phyloP scores from a whole-genome alignment of 148 eudicot species.

The Oxyria digyna region DNA sequence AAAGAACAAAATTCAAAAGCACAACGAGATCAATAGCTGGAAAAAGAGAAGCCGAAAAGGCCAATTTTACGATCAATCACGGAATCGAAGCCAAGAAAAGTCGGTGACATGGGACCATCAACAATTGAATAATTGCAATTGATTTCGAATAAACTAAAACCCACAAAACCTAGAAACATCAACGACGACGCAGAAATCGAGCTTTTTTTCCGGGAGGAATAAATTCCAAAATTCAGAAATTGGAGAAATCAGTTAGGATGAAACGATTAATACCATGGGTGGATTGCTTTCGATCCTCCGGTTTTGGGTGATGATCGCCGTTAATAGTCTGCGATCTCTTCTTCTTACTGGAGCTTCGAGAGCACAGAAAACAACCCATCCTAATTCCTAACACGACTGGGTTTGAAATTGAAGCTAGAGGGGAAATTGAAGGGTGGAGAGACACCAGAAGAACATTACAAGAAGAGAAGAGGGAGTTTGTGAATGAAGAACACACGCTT shows the following conservation, averaged over 20 bases:
- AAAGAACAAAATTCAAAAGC: not conserved
- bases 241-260: not conserved
- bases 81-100: not conserved
- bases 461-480: not conserved
- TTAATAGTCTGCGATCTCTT: not conserved
- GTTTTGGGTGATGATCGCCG: not conserved
- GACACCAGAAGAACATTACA: not conserved
- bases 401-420: not conserved
- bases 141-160: not conserved
- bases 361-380: slow-evolving; percentile 8
- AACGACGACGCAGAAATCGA: not conserved
- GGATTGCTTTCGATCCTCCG: slow-evolving; percentile 3
- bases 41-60: not conserved
- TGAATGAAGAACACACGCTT: not conserved
- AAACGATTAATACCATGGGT: not conserved
- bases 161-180: not conserved
- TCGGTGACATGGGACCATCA: slow-evolving; percentile 1
- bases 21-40: not conserved
- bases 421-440: not conserved
- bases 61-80: not conserved
- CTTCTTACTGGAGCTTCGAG: slow-evolving; percentile 7
- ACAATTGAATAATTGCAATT: not conserved
- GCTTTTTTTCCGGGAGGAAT: not conserved
- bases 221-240: not conserved
- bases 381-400: too few relatives aligned